Base-by-base conservation (phyloP, 2,329 filamentous ascomycete species). In the Chrysoporthe austroafricana region DNA sequence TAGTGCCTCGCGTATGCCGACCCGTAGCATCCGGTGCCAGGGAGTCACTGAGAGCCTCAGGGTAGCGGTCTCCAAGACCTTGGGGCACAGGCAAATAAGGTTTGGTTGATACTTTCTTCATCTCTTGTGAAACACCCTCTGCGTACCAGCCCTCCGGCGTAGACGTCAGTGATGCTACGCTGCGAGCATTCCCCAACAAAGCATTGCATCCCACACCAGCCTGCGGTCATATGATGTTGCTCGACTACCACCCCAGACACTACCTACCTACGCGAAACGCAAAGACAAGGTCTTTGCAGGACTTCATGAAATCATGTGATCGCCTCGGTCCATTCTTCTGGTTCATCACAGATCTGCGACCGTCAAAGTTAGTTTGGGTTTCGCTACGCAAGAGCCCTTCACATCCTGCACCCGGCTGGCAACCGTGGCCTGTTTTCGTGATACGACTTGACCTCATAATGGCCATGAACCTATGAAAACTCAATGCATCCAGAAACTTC, bases 81-180 rank as follows among this genome's bases (percentile, higher is more conserved):
- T 32, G 26, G 13, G 14, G 50, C 26, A 5, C 21, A 32, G 1
- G 14, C 13, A 54, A 54, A 14, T 26, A 13, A 16, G 8, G 34
- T 36, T 46, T n/a, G 54, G 32, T 39, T 13, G 52, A 18, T 34
- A 5, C 7, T 14, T 18, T 39, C 11, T 39, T 21, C 54, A 57
- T 34, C 11, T 16, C 50, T 32, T 54, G 50, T 54, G 21, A 54
- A 26, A 32, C 32, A 6, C 13, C 1, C 21, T 16, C 11, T 54
- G 9, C 8, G 26, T 32, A 18, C 4, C 42, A 32, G 36, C 2
- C 7, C 4, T 46, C 50, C 7, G 44, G 44, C 44, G 13, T 50
- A 21, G 43, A 48, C 59, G 8, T 26, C 56, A 58, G 36, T 42
- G 32, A 58, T 58, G 32, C 56, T 39, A 58, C 56, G 32, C 56